These are phyloP conservation scores for Davidsoniella virescens DNA, from an alignment of 2,329 filamentous ascomycete species.

Conservation along the genomic window DNA sequence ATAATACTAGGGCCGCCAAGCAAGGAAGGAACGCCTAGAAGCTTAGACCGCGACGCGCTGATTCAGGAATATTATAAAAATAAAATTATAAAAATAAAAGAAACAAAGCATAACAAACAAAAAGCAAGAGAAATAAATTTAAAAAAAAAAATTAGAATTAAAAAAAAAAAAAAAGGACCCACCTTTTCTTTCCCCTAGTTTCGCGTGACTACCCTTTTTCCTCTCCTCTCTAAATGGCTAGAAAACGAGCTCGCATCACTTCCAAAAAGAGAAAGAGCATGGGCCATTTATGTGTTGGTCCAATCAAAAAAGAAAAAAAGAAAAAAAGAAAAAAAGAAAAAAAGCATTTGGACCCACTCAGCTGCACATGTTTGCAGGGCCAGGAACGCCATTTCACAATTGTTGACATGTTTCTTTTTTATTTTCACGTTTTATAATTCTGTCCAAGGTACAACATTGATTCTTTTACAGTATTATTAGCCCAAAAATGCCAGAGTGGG, in stretches of 20 bases:
- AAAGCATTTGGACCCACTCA: background rate
- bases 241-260: background rate
- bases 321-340: constrained; percentile 3
- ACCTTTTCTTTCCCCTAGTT: background rate
- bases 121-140: background rate
- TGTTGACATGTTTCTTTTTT: no score
- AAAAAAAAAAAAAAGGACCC: background rate
- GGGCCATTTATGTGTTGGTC: background rate
- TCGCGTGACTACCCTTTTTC: background rate
- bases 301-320: no score
- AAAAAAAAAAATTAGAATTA: background rate
- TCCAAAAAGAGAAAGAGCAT: constrained; percentile 2
- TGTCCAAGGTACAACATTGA: no score
- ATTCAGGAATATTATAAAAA: background rate
- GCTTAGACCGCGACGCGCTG: no score
- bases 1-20: no score
- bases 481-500: no score
- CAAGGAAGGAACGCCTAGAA: background rate
- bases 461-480: no score
- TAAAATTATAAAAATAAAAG: background rate
- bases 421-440: no score
- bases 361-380: no score
- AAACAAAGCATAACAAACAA: no score
- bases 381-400: no score
- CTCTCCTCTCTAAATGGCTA: no score